Percentiles rank a stretch among this genome's conserved stretches.
Conservation (phyloP, 108 stramenopile species). For the Cyclostephanos invisitatus region DNA sequence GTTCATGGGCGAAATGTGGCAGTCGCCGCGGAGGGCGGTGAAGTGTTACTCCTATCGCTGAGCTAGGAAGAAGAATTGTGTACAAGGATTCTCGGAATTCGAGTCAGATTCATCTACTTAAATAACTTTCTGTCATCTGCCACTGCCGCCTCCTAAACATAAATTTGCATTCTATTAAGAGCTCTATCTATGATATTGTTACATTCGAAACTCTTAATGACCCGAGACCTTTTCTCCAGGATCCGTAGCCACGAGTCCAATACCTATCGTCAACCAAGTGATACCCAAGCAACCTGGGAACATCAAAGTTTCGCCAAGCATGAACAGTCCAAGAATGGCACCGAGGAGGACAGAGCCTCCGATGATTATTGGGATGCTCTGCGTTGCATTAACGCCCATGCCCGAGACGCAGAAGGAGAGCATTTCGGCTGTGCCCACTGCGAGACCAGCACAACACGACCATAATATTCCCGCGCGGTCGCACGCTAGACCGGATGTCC, state of each 20-base stretch:
- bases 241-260: slow-evolving; percentile 25
- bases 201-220: background rate
- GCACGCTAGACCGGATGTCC: slow-evolving; percentile 4
- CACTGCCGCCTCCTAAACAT: background rate
- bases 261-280: slow-evolving; percentile 50
- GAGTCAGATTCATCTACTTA: too few species aligned
- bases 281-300: slow-evolving; percentile 65
- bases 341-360: slow-evolving; percentile 75
- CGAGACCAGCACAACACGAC: slow-evolving; percentile 24
- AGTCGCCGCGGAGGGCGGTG: slow-evolving; percentile 61
- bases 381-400: slow-evolving; percentile 71
- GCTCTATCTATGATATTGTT: background rate
- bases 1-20: slow-evolving; percentile 51
- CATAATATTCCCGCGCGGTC: slow-evolving; percentile 4
- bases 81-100: too few species aligned
- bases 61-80: background rate
- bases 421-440: slow-evolving; percentile 71
- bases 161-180: background rate
- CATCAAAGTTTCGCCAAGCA: slow-evolving; percentile 52
- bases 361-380: slow-evolving; percentile 71
- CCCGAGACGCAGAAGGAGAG: slow-evolving; percentile 60
- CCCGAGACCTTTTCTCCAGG: slow-evolving; percentile 2
- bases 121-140: too few species aligned
- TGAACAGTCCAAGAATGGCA: slow-evolving; percentile 49
- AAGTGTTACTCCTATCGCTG: slow-evolving; percentile 59